Evolutionary conservation across 2,329 filamentous ascomycete genomes (phyloP), one percentile per base, ranked within the genome.

Genomic region (Zelopaecilomyces penicillatus): DNA sequence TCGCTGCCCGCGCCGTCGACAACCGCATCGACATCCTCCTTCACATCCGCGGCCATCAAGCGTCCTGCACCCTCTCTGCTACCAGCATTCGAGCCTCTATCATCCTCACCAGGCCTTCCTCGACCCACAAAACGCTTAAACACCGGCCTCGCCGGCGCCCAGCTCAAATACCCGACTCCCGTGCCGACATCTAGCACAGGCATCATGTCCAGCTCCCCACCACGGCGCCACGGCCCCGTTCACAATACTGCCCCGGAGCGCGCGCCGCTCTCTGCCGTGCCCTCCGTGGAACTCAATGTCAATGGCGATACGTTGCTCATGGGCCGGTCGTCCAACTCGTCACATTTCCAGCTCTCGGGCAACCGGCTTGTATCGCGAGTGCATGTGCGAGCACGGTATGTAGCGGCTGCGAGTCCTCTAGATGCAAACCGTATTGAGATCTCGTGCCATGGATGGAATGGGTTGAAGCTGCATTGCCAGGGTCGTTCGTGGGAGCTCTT

Each of bases 401-500:
- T 91, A 51, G 75, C 84, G 26, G 80, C 87, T 9, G 68, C 75
- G 19, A 74, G 78, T 44, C 76, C 77, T 5, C 75, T 87, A 56
- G 81, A 87, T 54, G 75, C 80, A 50, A 87, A 85, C 62, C 83
- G 81, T 64, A 79, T 98, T 39, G 87, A 95, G 65, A 85, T 98
- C 56, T 76, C 87, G 57, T 98, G 93, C 71, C 79, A 85, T 58
- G 93, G 93, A 26, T 97, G 91, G 91, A 98, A 98, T 64, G 93
- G 93, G 11, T 74, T 93, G 53, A 95, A 88, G 69, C 69, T 98
- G 54, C 89, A 95, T 67, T 96, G 88, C 70, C 85, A 91, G 65
- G 88, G 88, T 45, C 82, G 83, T 53, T 85, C 87, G 3, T 91
- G 87, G 73, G 87, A 95, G 53, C 67, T 98, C 57, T 75, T 73